Evolutionary conservation across 768 basidiomycete genomes (phyloP), one percentile per base, ranked within the genome.

Genomic region (Russula griseocarnosa): DNA sequence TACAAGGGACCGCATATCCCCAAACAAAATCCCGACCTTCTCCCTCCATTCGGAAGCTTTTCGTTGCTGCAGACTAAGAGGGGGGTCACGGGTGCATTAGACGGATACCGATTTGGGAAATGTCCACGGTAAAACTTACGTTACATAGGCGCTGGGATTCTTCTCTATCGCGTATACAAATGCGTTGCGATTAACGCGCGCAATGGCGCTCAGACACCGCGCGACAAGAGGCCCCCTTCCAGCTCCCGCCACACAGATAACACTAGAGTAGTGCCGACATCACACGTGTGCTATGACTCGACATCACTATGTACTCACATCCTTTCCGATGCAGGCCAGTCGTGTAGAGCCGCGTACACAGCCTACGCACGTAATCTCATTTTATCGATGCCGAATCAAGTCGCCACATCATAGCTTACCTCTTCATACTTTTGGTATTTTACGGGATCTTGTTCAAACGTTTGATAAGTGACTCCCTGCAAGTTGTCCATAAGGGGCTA

Each of bases 401-500:
- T n/a, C 26, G 20, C 22, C 22, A 55, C 75, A 34, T 22, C 46
- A 4, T 54, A 36, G 13, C 36, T 36, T 14, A 88, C 92, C 81
- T 96, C 91, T 77, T 99, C 97, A 73, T 99, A 99, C 70, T 92
- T 87, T 61, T 82, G 75, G 73, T 99, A 99, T 75, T 99, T 99
- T 65, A 98, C 87, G 3, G 97, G 96, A 77, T 98, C 97, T 73
- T 94, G 86, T 72, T 99, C 97, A 71, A 99, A 99, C 3, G 92
- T 94, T 72, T 98, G 94, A 74, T 99, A 99, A 13, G 94, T 98
- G 67, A 88, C 83, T 69, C 93, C 95, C 71, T 92, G 92, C 60
- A 99, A 76, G 75, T 99, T 95, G 71, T 99, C 96, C 94, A 96
- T 96, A 70, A 99, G 75, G 26, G 97, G 97, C 90, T 95, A 69